These are phyloP conservation scores for Neurospora crassa DNA, from an alignment of 2,329 filamentous ascomycete species.

Conservation along the genomic window DNA sequence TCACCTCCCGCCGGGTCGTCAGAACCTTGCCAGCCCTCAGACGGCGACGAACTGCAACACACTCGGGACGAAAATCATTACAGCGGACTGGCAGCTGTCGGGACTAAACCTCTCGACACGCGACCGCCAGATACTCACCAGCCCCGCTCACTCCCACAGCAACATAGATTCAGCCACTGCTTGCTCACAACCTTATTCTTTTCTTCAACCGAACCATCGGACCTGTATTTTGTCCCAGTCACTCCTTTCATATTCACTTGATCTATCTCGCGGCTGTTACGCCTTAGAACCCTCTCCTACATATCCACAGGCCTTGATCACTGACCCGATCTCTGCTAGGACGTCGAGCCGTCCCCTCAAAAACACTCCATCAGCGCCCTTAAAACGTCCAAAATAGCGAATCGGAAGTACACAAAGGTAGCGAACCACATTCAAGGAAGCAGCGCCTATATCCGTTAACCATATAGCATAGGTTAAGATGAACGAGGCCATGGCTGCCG, in stretches of 20 bases:
- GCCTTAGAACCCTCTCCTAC: background rate
- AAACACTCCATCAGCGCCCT: slow-evolving; percentile 40
- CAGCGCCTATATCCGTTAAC: background rate
- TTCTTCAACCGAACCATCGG: background rate
- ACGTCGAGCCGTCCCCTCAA: slow-evolving; percentile 10
- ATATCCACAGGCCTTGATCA: background rate
- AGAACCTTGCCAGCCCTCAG: background rate
- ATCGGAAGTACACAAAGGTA: slow-evolving; percentile 46
- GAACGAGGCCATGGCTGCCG: slow-evolving; percentile 27
- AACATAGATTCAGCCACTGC: background rate
- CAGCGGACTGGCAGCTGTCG: background rate
- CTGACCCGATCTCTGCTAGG: background rate
- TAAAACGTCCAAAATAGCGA: slow-evolving; percentile 44
- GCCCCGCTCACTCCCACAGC: background rate
- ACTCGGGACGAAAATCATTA: background rate
- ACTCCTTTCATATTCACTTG: background rate
- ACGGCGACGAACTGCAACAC: background rate
- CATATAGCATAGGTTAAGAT: slow-evolving; percentile 31
- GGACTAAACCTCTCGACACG: background rate
- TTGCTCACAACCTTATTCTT: background rate
- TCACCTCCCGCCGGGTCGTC: background rate
- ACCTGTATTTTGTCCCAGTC: background rate
- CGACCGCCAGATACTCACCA: background rate
- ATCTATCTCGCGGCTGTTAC: background rate
- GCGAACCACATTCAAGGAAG: slow-evolving; percentile 8